Evolutionary conservation across 345 rosid species (phyloP).

Genomic region (Camelina hispida): DNA sequence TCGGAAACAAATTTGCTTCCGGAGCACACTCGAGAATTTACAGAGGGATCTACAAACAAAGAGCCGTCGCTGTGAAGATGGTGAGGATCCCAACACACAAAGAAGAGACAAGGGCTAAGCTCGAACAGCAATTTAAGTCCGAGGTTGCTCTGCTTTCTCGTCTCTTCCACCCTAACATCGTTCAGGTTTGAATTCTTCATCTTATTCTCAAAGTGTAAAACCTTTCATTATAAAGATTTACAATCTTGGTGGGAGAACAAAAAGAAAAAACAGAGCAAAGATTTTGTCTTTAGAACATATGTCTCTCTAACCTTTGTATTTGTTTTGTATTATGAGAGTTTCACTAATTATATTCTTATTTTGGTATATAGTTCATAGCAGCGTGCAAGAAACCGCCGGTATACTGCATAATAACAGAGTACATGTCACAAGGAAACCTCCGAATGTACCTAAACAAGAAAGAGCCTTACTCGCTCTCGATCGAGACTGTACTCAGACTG

Average conservation of each 20-base stretch:
- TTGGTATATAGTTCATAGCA: slow-evolving; percentile 79
- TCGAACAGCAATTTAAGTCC: slow-evolving; percentile 95
- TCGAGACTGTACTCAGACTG: slow-evolving; percentile 80
- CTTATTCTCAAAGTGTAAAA: slow-evolving; percentile 2
- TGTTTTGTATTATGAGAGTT: background rate
- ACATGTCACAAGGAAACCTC: slow-evolving; percentile 98
- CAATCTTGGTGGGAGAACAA: background rate
- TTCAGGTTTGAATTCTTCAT: slow-evolving; percentile 56
- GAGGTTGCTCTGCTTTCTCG: slow-evolving; percentile 97
- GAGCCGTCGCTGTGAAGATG: slow-evolving; percentile 98
- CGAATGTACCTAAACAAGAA: slow-evolving; percentile 99
- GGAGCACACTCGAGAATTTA: slow-evolving; percentile 95
- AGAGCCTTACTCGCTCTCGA: slow-evolving; percentile 93
- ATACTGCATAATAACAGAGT: slow-evolving; percentile 96
- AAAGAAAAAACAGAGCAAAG: slow-evolving; percentile 18
- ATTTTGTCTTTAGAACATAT: slow-evolving; percentile 3
- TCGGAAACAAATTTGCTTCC: slow-evolving; percentile 96
- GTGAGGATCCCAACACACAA: slow-evolving; percentile 86
- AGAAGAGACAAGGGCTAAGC: slow-evolving; percentile 77
- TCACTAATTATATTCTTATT: background rate
- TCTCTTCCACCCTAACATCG: slow-evolving; percentile 88
- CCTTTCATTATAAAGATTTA: background rate
- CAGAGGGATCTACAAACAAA: slow-evolving; percentile 95
- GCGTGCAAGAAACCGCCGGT: slow-evolving; percentile 98
- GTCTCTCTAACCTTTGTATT: background rate